phyloP scores from a whole-genome alignment of 2,329 filamentous ascomycete genomes.

The Pseudogymnoascus sp. region DNA sequence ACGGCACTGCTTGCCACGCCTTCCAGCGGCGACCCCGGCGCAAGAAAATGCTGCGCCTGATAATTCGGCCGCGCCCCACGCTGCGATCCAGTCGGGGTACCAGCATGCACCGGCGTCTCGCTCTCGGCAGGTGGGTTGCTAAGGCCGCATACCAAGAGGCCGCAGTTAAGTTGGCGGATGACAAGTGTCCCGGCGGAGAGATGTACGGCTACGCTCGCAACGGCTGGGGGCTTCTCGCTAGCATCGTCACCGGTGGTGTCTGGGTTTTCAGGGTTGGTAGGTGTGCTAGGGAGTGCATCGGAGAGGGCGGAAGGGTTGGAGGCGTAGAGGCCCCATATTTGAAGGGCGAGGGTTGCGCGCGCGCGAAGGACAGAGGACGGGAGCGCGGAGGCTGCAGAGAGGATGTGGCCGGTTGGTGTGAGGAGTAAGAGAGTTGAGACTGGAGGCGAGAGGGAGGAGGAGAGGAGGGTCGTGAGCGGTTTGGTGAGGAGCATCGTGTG shows the following conservation, averaged over 20 bases:
- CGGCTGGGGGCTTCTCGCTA: slow-evolving; percentile 19
- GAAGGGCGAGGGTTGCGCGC: slow-evolving; percentile 56
- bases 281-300: slow-evolving; percentile 32
- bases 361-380: slow-evolving; percentile 51
- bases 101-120: neutral
- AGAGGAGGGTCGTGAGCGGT: slow-evolving; percentile 54
- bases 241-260: slow-evolving; percentile 21
- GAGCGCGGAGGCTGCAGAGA: slow-evolving; percentile 51
- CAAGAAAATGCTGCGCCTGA: slow-evolving; percentile 2
- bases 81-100: neutral
- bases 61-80: neutral
- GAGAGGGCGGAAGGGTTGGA: slow-evolving; percentile 34
- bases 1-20: slow-evolving; percentile 25
- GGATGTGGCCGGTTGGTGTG: slow-evolving; percentile 53
- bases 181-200: slow-evolving; percentile 48
- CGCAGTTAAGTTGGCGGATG: slow-evolving; percentile 49
- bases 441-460: slow-evolving; percentile 43
- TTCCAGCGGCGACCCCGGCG: slow-evolving; percentile 22
- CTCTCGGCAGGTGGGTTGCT: slow-evolving; percentile 32
- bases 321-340: slow-evolving; percentile 51
- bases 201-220: slow-evolving; percentile 38
- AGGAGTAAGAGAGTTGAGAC: slow-evolving; percentile 53
- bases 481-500: slow-evolving; percentile 49
- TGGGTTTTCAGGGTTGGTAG: slow-evolving; percentile 14
- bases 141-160: slow-evolving; percentile 54